Evolutionary conservation across 202 grass and related monocot species (phyloP).

Genomic region (Zizania palustris): DNA sequence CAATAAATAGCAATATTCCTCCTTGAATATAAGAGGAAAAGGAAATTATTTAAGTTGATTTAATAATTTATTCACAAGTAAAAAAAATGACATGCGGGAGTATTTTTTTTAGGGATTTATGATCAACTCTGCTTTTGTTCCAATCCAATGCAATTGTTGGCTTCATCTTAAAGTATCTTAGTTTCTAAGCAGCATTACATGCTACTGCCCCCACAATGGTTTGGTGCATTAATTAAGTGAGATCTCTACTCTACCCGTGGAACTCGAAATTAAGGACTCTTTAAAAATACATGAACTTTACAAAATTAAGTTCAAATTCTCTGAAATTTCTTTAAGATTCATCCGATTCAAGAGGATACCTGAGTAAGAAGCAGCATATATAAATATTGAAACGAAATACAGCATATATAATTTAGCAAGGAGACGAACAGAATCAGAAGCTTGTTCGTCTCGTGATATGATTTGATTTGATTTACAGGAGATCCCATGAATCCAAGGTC

Average conservation of each 20-base stretch:
- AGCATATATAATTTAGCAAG: neutral
- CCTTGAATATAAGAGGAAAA: too few relatives aligned
- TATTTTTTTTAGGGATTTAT: neutral
- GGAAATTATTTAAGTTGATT: neutral
- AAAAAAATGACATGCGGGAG: too few relatives aligned
- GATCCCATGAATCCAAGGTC: slow-evolving; percentile 78
- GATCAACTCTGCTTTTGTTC: neutral
- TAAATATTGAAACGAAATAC: neutral
- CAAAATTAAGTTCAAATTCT: too few relatives aligned
- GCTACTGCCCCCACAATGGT: neutral
- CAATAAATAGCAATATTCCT: too few relatives aligned
- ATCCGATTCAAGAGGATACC: too few relatives aligned
- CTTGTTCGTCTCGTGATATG: neutral
- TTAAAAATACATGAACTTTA: too few relatives aligned
- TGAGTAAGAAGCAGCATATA: too few relatives aligned
- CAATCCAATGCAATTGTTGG: neutral
- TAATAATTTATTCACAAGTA: neutral
- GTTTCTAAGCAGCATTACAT: slow-evolving; percentile 19
- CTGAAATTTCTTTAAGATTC: too few relatives aligned
- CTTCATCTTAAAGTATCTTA: slow-evolving; percentile 34
- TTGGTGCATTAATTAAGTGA: slow-evolving; percentile 20
- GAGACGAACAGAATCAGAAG: neutral
- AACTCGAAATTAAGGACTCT: too few relatives aligned
- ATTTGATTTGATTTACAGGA: slow-evolving; percentile 15
- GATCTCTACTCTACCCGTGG: too few relatives aligned